Conservation (phyloP, 768 basidiomycete genomes). For the Tylopilus rubrobrunneus region DNA sequence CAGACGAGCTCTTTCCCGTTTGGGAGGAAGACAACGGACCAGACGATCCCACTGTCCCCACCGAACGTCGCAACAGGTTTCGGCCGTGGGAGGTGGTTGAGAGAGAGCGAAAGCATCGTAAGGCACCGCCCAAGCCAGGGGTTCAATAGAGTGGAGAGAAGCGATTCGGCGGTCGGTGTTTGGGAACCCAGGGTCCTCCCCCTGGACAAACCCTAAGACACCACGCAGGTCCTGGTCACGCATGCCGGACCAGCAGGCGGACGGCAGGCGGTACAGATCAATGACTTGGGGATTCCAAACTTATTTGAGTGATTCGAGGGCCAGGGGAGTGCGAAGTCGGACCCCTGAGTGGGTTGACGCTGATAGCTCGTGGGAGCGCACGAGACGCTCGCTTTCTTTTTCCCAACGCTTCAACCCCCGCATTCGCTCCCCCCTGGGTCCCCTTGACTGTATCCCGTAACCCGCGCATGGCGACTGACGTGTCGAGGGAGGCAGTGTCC, state of each 20-base stretch:
- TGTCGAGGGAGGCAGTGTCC: slow-evolving; percentile 10
- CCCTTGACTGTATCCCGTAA: slow-evolving; percentile 1
- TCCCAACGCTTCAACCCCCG: neutral
- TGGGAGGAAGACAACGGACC: slow-evolving; percentile 29
- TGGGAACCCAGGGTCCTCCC: slow-evolving; percentile 24
- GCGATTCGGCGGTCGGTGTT: slow-evolving; percentile 22
- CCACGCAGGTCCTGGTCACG: slow-evolving; percentile 27
- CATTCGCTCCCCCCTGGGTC: neutral
- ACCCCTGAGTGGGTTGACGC: slow-evolving; percentile 30
- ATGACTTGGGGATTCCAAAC: slow-evolving; percentile 30
- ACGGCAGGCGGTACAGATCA: slow-evolving; percentile 32
- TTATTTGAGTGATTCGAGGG: slow-evolving; percentile 26
- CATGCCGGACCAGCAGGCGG: slow-evolving; percentile 31
- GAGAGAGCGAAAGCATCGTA: slow-evolving; percentile 30
- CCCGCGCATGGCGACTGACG: slow-evolving; percentile 1
- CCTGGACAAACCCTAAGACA: slow-evolving; percentile 28
- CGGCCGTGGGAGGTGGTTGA: slow-evolving; percentile 26
- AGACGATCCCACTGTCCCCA: slow-evolving; percentile 28
- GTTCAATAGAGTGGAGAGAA: slow-evolving; percentile 15
- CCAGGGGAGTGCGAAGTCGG: slow-evolving; percentile 19
- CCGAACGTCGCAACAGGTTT: slow-evolving; percentile 19
- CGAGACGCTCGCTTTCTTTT: slow-evolving; percentile 1
- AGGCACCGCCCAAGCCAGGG: slow-evolving; percentile 22
- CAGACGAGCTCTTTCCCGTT: slow-evolving; percentile 22
- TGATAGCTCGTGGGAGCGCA: slow-evolving; percentile 26